These are phyloP conservation scores for Narthecium ossifragum DNA, from an alignment of 106 monocot species.

Conservation along the genomic window DNA sequence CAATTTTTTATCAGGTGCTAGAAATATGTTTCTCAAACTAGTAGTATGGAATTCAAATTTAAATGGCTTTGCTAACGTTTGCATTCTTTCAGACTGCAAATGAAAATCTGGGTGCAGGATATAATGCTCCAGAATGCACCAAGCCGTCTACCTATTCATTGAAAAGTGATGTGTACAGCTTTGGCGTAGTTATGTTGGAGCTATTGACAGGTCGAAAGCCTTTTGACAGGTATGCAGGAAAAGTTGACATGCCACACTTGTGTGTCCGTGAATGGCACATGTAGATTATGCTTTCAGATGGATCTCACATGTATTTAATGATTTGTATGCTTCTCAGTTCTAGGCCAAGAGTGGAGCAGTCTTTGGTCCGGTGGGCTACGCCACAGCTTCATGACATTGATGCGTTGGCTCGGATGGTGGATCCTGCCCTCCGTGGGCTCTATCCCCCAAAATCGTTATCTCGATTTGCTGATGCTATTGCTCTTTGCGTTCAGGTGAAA, in stretches of 20 bases:
- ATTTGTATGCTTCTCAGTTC: conserved; percentile 40
- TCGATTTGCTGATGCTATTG: conserved; percentile 86
- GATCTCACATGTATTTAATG: background rate
- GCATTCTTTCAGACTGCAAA: conserved; percentile 35
- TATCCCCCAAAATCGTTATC: conserved; percentile 87
- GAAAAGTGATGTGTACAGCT: conserved; percentile 91
- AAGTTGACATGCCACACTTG: background rate
- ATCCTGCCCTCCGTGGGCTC: conserved; percentile 84
- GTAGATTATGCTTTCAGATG: background rate
- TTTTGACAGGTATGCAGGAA: conserved; percentile 58
- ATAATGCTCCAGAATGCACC: conserved; percentile 70
- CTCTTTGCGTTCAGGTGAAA: conserved; percentile 82
- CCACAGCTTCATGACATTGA: conserved; percentile 86
- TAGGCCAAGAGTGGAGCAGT: conserved; percentile 55
- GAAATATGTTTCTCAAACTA: background rate
- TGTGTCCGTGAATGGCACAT: no score
- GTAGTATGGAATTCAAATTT: background rate
- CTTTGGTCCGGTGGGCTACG: conserved; percentile 58
- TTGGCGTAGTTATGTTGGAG: conserved; percentile 91
- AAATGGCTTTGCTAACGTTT: background rate
- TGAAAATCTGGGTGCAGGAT: conserved; percentile 52
- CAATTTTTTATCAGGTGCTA: conserved; percentile 53
- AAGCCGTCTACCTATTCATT: conserved; percentile 39
- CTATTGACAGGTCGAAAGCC: conserved; percentile 82
- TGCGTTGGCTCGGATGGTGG: conserved; percentile 67